These are phyloP conservation scores for Trichophyton rubrum DNA, from an alignment of 2,329 filamentous ascomycete species.

Conservation along the genomic window DNA sequence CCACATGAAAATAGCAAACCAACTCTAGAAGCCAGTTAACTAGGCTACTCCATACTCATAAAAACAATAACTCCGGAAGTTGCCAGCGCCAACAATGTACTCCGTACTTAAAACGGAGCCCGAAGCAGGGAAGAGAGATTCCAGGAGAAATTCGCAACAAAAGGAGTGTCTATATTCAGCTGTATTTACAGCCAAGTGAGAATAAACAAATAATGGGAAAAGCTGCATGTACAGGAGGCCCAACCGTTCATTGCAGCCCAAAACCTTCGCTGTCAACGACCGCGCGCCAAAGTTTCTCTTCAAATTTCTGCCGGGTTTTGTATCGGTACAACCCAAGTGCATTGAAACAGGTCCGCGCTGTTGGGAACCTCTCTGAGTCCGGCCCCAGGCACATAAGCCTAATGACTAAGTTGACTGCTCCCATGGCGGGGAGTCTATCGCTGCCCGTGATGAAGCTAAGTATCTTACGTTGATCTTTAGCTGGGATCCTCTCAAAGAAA, in stretches of 20 bases:
- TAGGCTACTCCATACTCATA: background rate
- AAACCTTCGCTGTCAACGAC: conserved; percentile 88
- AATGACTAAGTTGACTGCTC: conserved; percentile 65
- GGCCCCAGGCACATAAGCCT: conserved; percentile 63
- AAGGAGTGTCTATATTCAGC: background rate
- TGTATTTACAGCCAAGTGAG: background rate
- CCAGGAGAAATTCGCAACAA: no score
- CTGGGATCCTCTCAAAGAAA: conserved; percentile 53
- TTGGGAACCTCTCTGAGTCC: conserved; percentile 62
- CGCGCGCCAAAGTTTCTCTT: conserved; percentile 65
- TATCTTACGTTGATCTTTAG: conserved; percentile 61
- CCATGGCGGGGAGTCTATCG: conserved; percentile 80
- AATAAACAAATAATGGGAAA: background rate
- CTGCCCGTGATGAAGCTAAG: conserved; percentile 81
- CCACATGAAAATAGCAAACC: background rate
- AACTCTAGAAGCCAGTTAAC: background rate
- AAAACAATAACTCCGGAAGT: background rate
- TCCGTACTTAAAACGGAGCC: background rate
- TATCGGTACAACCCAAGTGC: conserved; percentile 67
- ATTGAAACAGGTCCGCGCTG: conserved; percentile 87
- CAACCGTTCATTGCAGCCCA: conserved; percentile 57
- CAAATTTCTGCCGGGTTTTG: conserved; percentile 51
- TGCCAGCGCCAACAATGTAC: no score
- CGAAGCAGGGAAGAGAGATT: background rate
- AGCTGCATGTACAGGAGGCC: background rate